phyloP scores from a whole-genome alignment of 2,329 filamentous ascomycete species.

The Blastomyces gilchristii region DNA sequence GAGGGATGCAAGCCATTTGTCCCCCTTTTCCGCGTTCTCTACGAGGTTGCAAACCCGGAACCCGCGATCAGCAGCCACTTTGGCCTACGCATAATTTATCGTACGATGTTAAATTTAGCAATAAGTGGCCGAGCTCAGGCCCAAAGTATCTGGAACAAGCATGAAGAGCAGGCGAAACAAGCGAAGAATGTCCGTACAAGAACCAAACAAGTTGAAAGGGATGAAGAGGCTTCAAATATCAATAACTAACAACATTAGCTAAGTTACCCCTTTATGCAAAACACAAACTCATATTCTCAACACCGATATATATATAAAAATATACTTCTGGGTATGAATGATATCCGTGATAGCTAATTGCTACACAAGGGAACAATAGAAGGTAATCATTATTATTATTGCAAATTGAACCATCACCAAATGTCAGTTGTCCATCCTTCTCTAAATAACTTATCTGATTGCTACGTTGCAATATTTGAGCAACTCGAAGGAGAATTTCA shows the following conservation, averaged over 20 bases:
- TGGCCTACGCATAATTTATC: background rate
- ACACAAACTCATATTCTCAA: background rate
- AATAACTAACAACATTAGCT: background rate
- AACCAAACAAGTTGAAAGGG: background rate
- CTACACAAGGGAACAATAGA: background rate
- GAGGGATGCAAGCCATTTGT: background rate
- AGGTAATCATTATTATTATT: background rate
- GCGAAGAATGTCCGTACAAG: background rate
- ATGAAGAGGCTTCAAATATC: background rate
- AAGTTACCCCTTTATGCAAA: background rate
- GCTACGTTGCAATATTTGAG: background rate
- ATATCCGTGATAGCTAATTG: background rate
- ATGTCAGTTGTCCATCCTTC: background rate
- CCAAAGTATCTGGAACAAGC: background rate
- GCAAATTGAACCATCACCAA: background rate
- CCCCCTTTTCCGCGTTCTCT: background rate
- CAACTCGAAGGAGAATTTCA: background rate
- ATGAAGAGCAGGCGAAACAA: background rate
- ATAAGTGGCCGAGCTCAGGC: background rate
- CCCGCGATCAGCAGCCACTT: background rate
- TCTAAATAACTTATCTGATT: background rate
- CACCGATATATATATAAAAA: background rate
- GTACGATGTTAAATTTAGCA: background rate
- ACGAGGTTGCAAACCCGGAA: background rate
- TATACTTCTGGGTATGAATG: background rate